These are phyloP conservation scores for Lactuca sativa DNA, from an alignment of 129 eudicot genomes.

Conservation along the genomic window DNA sequence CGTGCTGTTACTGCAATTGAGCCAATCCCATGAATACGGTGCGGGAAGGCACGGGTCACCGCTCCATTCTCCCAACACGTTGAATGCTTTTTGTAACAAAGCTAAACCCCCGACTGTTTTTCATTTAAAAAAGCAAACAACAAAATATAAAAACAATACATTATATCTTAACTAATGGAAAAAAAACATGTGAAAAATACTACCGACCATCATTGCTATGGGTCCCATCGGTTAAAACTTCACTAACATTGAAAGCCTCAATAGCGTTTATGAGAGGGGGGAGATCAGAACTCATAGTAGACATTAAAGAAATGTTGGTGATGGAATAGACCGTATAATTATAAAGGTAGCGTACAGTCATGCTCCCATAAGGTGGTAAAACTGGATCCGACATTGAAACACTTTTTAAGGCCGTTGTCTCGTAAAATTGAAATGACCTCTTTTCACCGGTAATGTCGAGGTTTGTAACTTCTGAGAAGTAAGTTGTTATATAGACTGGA, in stretches of 20 bases:
- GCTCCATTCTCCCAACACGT: conserved; percentile 21
- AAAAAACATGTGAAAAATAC: not conserved
- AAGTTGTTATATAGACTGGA: conserved; percentile 17
- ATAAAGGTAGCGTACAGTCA: not conserved
- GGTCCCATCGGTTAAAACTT: conserved; percentile 24
- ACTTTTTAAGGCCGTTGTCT: not conserved
- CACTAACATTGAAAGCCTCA: conserved; percentile 19
- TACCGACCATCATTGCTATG: conserved; percentile 24
- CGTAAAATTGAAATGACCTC: conserved; percentile 19
- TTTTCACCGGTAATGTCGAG: conserved; percentile 8
- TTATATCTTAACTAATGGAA: not conserved
- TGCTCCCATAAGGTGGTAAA: conserved; percentile 9
- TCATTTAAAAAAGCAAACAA: not conserved
- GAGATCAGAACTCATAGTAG: conserved; percentile 26
- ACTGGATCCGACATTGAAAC: not conserved
- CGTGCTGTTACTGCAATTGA: conserved; percentile 24
- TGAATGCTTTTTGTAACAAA: conserved; percentile 10
- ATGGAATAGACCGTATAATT: not conserved
- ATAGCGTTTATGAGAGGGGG: conserved; percentile 32
- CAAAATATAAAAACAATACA: not conserved
- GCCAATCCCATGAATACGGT: conserved; percentile 37
- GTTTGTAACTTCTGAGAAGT: conserved; percentile 30
- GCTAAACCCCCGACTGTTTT: conserved; percentile 16
- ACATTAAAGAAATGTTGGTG: conserved; percentile 14
- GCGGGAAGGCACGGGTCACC: conserved; percentile 37